These are phyloP conservation scores for Zasmidium citrigriseum DNA, from an alignment of 2,329 filamentous ascomycete genomes.

Conservation along the genomic window DNA sequence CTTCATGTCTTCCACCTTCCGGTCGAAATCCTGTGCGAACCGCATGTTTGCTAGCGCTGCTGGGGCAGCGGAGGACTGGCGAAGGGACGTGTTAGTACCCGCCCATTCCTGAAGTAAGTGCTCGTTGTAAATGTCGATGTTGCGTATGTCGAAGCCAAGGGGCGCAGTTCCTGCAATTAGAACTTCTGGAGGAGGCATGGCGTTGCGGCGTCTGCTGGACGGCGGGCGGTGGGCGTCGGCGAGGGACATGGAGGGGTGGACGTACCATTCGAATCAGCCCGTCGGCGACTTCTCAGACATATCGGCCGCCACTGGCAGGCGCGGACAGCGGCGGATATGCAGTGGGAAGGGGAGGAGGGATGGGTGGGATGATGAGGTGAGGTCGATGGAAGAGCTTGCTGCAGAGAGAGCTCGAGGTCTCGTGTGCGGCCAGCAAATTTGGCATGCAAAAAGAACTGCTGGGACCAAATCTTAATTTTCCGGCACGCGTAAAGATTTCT, in stretches of 20 bases:
- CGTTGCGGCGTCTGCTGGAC: no score
- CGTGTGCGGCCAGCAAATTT: background rate
- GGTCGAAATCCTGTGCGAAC: constrained; percentile 73
- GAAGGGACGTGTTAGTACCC: no score
- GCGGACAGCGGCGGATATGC: background rate
- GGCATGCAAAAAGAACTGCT: no score
- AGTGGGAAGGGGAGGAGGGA: background rate
- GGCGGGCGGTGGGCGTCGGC: background rate
- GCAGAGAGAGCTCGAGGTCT: background rate
- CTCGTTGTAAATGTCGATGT: no score
- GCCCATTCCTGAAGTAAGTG: no score
- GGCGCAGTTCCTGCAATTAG: no score
- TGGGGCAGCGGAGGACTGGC: constrained; percentile 62
- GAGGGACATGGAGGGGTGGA: background rate
- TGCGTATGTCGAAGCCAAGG: no score
- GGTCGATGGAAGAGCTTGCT: background rate
- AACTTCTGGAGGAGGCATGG: constrained; percentile 1
- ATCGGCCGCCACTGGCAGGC: background rate
- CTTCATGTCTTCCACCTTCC: constrained; percentile 79
- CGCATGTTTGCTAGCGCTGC: constrained; percentile 66
- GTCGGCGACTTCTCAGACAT: constrained; percentile 7
- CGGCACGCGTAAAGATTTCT: no score
- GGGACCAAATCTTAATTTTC: no score
- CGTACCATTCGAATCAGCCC: constrained; percentile 10
- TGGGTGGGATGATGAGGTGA: background rate